A percentile compares a stretch with the other conserved stretches of the same genome.
Conservation (phyloP, 768 basidiomycete genomes). For the Hygrocybe coccinea region DNA sequence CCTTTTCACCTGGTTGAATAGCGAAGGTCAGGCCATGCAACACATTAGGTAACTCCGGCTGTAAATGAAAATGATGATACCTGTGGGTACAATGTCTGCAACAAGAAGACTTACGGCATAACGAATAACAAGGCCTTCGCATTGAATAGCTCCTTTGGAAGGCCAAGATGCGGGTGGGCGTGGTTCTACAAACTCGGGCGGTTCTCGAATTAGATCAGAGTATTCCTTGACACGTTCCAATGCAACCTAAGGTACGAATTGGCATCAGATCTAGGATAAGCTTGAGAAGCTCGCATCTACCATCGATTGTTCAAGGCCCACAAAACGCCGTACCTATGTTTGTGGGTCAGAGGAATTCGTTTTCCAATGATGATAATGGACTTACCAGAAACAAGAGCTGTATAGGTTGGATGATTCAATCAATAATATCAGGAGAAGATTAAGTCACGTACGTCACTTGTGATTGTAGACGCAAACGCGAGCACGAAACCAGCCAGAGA, state of each 20-base stretch:
- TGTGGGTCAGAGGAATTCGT: neutral
- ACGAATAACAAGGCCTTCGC: slow-evolving; percentile 70
- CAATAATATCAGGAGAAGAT: neutral
- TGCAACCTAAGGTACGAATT: slow-evolving; percentile 50
- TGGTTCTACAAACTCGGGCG: slow-evolving; percentile 81
- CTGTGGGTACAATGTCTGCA: neutral
- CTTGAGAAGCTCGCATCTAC: slow-evolving; percentile 35
- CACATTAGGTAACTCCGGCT: slow-evolving; percentile 86
- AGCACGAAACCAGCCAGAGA: slow-evolving; percentile 83
- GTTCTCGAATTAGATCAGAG: slow-evolving; percentile 71
- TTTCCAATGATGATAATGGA: neutral
- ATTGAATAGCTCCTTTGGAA: slow-evolving; percentile 57
- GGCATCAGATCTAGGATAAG: slow-evolving; percentile 4
- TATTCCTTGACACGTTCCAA: slow-evolving; percentile 90
- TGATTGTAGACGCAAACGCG: slow-evolving; percentile 76
- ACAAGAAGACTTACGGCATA: slow-evolving; percentile 57
- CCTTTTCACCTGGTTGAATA: slow-evolving; percentile 72
- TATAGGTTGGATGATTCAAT: neutral
- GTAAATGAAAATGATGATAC: neutral
- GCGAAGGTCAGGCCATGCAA: slow-evolving; percentile 75
- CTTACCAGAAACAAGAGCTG: slow-evolving; percentile 56
- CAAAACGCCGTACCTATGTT: slow-evolving; percentile 67
- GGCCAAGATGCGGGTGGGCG: slow-evolving; percentile 83
- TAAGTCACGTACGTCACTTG: slow-evolving; percentile 42
- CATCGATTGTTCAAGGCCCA: slow-evolving; percentile 89